A percentile compares a stretch with the other conserved stretches of the same genome.
Evolutionary conservation across 352 stramenopile genomes (phyloP).

Genomic region (Pythium angustatum): DNA sequence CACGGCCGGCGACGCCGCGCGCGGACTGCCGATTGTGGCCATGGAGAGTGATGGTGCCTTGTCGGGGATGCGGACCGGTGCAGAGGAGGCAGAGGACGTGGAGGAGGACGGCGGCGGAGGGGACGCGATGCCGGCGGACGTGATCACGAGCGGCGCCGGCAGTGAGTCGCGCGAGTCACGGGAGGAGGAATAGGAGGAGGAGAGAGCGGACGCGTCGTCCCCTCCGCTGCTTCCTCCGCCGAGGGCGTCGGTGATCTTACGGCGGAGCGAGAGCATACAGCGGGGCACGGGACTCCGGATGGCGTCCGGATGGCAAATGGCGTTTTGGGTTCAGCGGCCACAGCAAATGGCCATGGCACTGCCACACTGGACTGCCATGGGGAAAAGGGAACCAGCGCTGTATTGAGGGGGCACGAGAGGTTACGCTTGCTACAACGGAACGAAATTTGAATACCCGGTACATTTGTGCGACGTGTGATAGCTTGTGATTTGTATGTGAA

Average conservation of each 20-base stretch:
- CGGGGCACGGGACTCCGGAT: neutral
- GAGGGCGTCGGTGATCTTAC: slow-evolving; percentile 22
- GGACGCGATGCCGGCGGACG: slow-evolving; percentile 6
- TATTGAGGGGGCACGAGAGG: neutral
- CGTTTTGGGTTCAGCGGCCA: slow-evolving; percentile 14
- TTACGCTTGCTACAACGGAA: slow-evolving; percentile 1
- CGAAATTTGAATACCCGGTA: neutral
- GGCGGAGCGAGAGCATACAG: slow-evolving; percentile 20
- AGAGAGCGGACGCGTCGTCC: neutral
- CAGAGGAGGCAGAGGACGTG: slow-evolving; percentile 21
- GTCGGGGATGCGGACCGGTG: slow-evolving; percentile 36
- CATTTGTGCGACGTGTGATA: neutral
- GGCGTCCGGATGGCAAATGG: slow-evolving; percentile 1
- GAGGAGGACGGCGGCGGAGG: slow-evolving; percentile 5
- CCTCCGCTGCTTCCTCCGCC: slow-evolving; percentile 8
- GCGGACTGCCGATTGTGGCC: slow-evolving; percentile 11
- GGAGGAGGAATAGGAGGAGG: neutral
- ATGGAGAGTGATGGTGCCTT: slow-evolving; percentile 10
- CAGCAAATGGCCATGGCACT: too few species aligned
- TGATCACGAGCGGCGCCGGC: slow-evolving; percentile 14
- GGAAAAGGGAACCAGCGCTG: neutral
- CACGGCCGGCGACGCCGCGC: slow-evolving; percentile 8
- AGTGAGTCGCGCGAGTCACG: neutral
- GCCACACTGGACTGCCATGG: neutral
- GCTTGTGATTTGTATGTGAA: neutral